phyloP scores from a whole-genome alignment of 257 asterid genomes.

The Jacaranda mimosifolia region DNA sequence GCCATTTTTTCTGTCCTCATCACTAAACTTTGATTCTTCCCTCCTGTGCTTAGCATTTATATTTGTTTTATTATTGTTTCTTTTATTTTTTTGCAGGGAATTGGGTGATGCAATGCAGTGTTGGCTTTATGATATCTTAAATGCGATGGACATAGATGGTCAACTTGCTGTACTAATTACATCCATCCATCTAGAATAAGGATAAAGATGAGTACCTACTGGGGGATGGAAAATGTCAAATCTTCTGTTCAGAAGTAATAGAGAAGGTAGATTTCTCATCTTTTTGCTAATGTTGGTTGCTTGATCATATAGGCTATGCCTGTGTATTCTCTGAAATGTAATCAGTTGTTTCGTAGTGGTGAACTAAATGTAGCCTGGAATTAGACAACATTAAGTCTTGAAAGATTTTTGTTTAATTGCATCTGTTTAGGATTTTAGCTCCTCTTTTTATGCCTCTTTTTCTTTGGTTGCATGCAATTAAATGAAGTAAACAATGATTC shows the following conservation, averaged over 20 bases:
- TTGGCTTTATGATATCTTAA: slow-evolving; percentile 54
- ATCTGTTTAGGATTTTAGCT: not conserved
- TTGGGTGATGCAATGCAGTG: slow-evolving; percentile 57
- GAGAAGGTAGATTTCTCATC: slow-evolving; percentile 25
- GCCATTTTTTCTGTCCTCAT: not conserved
- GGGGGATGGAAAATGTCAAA: slow-evolving; percentile 44
- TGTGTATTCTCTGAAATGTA: not conserved
- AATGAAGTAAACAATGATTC: not conserved
- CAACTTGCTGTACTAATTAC: slow-evolving; percentile 51
- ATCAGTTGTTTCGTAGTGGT: not conserved
- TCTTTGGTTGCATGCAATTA: slow-evolving; percentile 16
- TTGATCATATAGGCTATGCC: not conserved
- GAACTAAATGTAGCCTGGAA: slow-evolving; percentile 2
- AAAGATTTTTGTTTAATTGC: not conserved
- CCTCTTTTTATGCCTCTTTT: not conserved
- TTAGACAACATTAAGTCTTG: slow-evolving; percentile 5
- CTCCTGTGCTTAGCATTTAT: not conserved
- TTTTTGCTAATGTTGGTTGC: slow-evolving; percentile 16
- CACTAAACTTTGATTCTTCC: not conserved
- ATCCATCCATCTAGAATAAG: slow-evolving; percentile 44
- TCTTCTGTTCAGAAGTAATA: slow-evolving; percentile 45
- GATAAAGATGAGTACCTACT: slow-evolving; percentile 16
- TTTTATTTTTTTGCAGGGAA: slow-evolving; percentile 37
- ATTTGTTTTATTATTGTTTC: not conserved
- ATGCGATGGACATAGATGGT: slow-evolving; percentile 49